Percentiles rank a stretch among this genome's conserved stretches.
These are phyloP conservation scores for Corylus avellana DNA, from an alignment of 306 rosid species.

Conservation along the genomic window DNA sequence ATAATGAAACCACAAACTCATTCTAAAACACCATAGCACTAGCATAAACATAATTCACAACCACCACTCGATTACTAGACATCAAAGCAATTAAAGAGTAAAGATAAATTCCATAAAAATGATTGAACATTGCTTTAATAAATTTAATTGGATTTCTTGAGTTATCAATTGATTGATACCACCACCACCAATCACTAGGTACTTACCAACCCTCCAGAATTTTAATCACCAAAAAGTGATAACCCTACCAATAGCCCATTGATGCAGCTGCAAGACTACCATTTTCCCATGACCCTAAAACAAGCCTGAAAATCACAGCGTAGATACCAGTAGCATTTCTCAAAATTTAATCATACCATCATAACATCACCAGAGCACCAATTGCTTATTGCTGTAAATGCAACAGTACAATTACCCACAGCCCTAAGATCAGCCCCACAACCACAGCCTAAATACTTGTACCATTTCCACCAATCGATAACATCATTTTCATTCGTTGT, in stretches of 20 bases:
- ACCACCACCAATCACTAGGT: not conserved
- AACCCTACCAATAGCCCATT: not conserved
- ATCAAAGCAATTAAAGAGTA: not conserved
- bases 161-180: not conserved
- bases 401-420: not conserved
- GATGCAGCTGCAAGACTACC: slow-evolving; percentile 5
- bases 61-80: not conserved
- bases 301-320: not conserved
- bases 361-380: not conserved
- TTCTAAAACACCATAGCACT: too few species aligned
- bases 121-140: not conserved
- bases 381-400: not conserved
- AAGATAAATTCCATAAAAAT: not conserved
- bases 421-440: not conserved
- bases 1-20: too few species aligned
- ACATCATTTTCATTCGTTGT: not conserved
- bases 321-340: not conserved
- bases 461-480: not conserved
- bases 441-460: not conserved
- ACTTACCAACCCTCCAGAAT: not conserved
- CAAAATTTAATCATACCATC: not conserved
- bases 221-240: not conserved
- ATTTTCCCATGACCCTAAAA: not conserved
- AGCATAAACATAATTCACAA: too few species aligned
- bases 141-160: not conserved